Evolutionary conservation across 306 rosid genomes (phyloP).

Genomic region (Medicago ruthenica): DNA sequence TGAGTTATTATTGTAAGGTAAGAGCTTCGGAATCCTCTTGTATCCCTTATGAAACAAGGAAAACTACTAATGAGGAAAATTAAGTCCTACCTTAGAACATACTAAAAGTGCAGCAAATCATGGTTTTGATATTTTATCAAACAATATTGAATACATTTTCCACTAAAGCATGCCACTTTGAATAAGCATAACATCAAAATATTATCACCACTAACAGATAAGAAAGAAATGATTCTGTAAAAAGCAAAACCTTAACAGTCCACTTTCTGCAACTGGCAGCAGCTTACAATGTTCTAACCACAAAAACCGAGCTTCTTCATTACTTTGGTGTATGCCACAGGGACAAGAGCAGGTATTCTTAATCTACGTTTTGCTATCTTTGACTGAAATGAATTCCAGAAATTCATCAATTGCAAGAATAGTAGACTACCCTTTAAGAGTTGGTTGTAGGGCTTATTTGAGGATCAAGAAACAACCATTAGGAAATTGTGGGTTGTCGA

Average conservation of each 20-base stretch:
- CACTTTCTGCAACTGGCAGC: slow-evolving; percentile 41
- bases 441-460: no score
- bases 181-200: slow-evolving; percentile 35
- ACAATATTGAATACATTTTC: slow-evolving; percentile 33
- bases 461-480: no score
- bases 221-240: slow-evolving; percentile 28
- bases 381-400: slow-evolving; percentile 70
- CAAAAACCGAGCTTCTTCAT: no score
- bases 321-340: no score
- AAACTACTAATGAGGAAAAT: no score
- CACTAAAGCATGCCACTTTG: slow-evolving; percentile 39
- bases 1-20: no score
- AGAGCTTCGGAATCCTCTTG: no score
- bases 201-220: slow-evolving; percentile 30
- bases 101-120: slow-evolving; percentile 17
- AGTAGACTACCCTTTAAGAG: slow-evolving; percentile 7
- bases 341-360: no score
- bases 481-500: no score
- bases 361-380: slow-evolving; percentile 86
- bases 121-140: slow-evolving; percentile 12
- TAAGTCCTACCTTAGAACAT: no score
- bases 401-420: slow-evolving; percentile 36
- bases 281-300: slow-evolving; percentile 38
- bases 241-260: slow-evolving; percentile 21
- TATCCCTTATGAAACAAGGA: no score